Base-by-base conservation (phyloP, 192 early-diverging fungal species). In the Linnemannia exigua region DNA sequence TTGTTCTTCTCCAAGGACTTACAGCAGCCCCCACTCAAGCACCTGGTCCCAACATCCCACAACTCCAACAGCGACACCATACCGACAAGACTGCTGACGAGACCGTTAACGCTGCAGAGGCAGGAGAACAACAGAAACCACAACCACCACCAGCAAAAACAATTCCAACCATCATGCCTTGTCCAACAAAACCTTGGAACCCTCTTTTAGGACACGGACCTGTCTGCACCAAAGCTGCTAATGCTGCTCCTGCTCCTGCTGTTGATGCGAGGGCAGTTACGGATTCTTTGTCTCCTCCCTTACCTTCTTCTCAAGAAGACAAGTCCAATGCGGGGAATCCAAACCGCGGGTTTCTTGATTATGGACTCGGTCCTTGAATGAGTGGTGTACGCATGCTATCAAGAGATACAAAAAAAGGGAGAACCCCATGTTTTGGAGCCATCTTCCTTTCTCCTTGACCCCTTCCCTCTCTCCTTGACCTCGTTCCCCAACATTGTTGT, bases 311-410 rank as follows among this genome's bases (percentile, higher is more conserved):
- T 44, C 9, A 44, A 3, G 9, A 44, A 44, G 41, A n/a, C n/a
- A 44, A 44, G 9, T 9, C 41, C 9, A 9, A 44, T 44, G 41
- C 41, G 3, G 28, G 28, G 28, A 63, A 22, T 25, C 58, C 15
- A n/a, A 63, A n/a, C n/a, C n/a, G n/a, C n/a, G n/a, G n/a, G 58
- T 12, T 3, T 12, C 28, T 31, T 16, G 58, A 63, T 25, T 63
- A 31, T 63, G 58, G 58, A 12, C 58, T 63, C 28, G 58, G 58
- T 31, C 58, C 58, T 63, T 63, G 58, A 63, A 63, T 63, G 28
- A 25, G 25, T n/a, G n/a, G n/a, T n/a, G n/a, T n/a, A n/a, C n/a
- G n/a, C n/a, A n/a, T n/a, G n/a, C n/a, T n/a, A n/a, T 44, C 41
- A 9, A 44, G 41, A 44, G 41, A 44, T n/a, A n/a, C n/a, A n/a